These are phyloP conservation scores for Elsinoe fawcettii DNA, from an alignment of 2,329 filamentous ascomycete species.

Conservation along the genomic window DNA sequence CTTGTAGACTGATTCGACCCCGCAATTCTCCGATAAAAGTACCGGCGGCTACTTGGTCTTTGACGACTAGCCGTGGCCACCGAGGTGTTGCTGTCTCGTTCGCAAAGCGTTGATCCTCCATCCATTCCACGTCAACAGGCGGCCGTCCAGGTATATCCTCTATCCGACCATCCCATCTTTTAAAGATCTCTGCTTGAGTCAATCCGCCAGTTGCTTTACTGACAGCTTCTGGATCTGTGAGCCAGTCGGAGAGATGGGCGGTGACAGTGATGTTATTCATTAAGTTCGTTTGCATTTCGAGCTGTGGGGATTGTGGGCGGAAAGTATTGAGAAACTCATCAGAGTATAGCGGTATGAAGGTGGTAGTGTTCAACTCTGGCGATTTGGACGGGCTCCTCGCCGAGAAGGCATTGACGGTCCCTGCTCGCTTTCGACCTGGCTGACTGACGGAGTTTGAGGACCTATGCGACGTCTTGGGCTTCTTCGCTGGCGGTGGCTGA, in stretches of 20 bases:
- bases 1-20: slow-evolving; percentile 40
- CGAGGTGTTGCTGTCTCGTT: slow-evolving; percentile 53
- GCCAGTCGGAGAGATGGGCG: slow-evolving; percentile 68
- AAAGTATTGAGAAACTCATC: slow-evolving; percentile 62
- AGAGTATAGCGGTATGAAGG: slow-evolving; percentile 26
- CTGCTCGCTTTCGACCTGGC: slow-evolving; percentile 56
- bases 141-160: slow-evolving; percentile 49
- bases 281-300: slow-evolving; percentile 62
- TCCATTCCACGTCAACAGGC: slow-evolving; percentile 43
- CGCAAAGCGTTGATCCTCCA: slow-evolving; percentile 42
- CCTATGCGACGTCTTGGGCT: slow-evolving; percentile 73
- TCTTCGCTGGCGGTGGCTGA: slow-evolving; percentile 60
- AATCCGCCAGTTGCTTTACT: slow-evolving; percentile 58
- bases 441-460: slow-evolving; percentile 66
- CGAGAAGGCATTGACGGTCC: slow-evolving; percentile 50
- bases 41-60: slow-evolving; percentile 43
- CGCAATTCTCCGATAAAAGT: slow-evolving; percentile 65
- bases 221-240: slow-evolving; percentile 64
- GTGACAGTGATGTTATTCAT: slow-evolving; percentile 70
- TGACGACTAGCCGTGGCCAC: slow-evolving; percentile 61
- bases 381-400: slow-evolving; percentile 67
- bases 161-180: slow-evolving; percentile 47
- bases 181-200: slow-evolving; percentile 62
- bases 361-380: slow-evolving; percentile 48
- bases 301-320: slow-evolving; percentile 22